These are phyloP conservation scores for Neoboletus brunneissimus DNA, from an alignment of 768 basidiomycete species.

Conservation along the genomic window DNA sequence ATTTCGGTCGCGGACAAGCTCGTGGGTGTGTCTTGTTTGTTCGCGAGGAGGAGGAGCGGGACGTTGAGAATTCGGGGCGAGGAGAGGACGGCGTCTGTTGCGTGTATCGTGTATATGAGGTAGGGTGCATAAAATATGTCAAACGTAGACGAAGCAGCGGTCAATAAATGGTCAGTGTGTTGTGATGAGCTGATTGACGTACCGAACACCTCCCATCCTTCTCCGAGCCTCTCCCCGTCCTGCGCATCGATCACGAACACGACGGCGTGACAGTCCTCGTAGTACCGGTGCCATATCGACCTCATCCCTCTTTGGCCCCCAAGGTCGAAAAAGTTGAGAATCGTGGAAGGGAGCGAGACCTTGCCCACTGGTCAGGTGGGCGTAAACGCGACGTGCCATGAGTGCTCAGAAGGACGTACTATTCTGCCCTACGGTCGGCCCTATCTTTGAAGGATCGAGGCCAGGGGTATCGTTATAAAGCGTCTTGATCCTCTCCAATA, in stretches of 20 bases:
- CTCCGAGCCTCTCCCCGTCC: conserved; percentile 82
- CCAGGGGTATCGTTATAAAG: conserved; percentile 85
- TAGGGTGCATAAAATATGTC: too few relatives aligned
- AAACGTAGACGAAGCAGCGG: background rate
- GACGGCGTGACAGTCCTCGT: conserved; percentile 95
- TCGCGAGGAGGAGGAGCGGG: conserved; percentile 88
- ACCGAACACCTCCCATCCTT: conserved; percentile 99
- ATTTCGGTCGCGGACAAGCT: conserved; percentile 90
- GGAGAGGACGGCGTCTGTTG: conserved; percentile 76
- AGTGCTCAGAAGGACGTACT: conserved; percentile 51
- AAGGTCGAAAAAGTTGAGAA: conserved; percentile 95
- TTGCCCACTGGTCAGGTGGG: conserved; percentile 67
- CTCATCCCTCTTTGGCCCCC: conserved; percentile 94
- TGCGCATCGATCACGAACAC: conserved; percentile 94
- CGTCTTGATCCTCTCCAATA: conserved; percentile 93
- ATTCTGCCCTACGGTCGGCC: conserved; percentile 96
- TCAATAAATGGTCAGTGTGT: background rate
- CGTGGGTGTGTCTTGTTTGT: conserved; percentile 86
- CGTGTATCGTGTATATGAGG: background rate
- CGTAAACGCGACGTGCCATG: background rate
- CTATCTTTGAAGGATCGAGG: conserved; percentile 90
- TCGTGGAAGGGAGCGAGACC: conserved; percentile 88
- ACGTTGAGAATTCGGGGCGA: conserved; percentile 88
- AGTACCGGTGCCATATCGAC: conserved; percentile 92
- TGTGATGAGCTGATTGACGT: conserved; percentile 25